These are phyloP conservation scores for Penicillium sp. DNA, from an alignment of 2,329 filamentous ascomycete species.

Conservation along the genomic window DNA sequence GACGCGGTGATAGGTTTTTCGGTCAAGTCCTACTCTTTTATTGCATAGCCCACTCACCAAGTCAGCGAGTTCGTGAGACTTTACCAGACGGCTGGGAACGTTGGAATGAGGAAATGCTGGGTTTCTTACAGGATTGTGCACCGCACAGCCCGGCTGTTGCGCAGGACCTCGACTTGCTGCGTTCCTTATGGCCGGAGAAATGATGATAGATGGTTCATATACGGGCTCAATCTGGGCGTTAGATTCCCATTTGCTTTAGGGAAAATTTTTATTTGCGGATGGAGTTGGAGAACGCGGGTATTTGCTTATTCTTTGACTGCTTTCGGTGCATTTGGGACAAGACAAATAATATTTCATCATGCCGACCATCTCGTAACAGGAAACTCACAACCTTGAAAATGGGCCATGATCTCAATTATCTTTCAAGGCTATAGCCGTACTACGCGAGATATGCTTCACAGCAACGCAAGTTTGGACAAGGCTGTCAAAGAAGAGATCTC, in stretches of 20 bases:
- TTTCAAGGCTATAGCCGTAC: too few relatives aligned
- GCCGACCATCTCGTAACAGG: too few relatives aligned
- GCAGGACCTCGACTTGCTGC: conserved; percentile 42
- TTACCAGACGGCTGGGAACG: conserved; percentile 43
- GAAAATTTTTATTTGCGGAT: conserved; percentile 3
- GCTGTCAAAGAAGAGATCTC: too few relatives aligned
- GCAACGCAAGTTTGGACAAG: too few relatives aligned
- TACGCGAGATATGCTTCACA: too few relatives aligned
- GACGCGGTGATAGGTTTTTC: conserved; percentile 34
- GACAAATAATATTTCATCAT: too few relatives aligned
- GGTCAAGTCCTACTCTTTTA: conserved; percentile 46
- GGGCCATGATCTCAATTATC: too few relatives aligned
- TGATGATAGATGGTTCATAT: conserved; percentile 1
- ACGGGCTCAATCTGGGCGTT: neutral
- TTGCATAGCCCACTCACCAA: conserved; percentile 42
- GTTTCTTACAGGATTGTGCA: conserved; percentile 42
- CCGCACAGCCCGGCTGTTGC: conserved; percentile 41
- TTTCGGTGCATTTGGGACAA: too few relatives aligned
- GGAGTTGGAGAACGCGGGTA: neutral
- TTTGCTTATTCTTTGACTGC: too few relatives aligned
- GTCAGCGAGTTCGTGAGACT: conserved; percentile 35
- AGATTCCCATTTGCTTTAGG: neutral
- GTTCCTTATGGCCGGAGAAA: conserved; percentile 26
- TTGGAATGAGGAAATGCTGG: conserved; percentile 45
- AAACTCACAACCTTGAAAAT: too few relatives aligned